Conservation (phyloP, 495 filamentous ascomycete species). For the Neurospora intermedia region DNA sequence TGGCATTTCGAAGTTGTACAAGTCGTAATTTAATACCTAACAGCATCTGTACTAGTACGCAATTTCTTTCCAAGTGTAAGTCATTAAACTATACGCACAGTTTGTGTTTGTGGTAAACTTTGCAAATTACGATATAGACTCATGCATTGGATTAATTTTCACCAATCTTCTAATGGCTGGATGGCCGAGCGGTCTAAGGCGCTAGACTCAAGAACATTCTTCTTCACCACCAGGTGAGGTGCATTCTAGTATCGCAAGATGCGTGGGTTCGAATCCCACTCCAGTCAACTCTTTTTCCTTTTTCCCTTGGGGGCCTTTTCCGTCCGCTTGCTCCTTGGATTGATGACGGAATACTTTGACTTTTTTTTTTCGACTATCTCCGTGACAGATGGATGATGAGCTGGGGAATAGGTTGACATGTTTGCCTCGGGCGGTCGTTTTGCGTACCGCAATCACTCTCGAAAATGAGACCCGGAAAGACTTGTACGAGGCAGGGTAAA, state of each 20-base stretch:
- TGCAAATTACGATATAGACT: background rate
- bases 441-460: background rate
- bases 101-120: no score
- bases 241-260: slow-evolving; percentile 24
- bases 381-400: background rate
- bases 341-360: background rate
- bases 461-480: background rate
- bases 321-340: background rate
- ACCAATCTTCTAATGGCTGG: slow-evolving; percentile 10
- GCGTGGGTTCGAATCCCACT: slow-evolving; percentile 28
- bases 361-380: background rate
- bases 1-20: no score
- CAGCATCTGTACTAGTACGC: no score
- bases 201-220: slow-evolving; percentile 21
- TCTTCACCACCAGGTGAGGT: slow-evolving; percentile 3
- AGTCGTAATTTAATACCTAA: no score
- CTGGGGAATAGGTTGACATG: background rate
- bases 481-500: background rate
- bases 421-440: background rate
- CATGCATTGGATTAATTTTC: background rate
- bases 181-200: slow-evolving; percentile 27
- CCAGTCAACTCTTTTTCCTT: slow-evolving; percentile 15
- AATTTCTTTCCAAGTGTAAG: no score
- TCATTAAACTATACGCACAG: no score
- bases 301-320: background rate